Evolutionary conservation across 2,329 filamentous ascomycete species (phyloP).

Genomic region (Aureobasidium musti): DNA sequence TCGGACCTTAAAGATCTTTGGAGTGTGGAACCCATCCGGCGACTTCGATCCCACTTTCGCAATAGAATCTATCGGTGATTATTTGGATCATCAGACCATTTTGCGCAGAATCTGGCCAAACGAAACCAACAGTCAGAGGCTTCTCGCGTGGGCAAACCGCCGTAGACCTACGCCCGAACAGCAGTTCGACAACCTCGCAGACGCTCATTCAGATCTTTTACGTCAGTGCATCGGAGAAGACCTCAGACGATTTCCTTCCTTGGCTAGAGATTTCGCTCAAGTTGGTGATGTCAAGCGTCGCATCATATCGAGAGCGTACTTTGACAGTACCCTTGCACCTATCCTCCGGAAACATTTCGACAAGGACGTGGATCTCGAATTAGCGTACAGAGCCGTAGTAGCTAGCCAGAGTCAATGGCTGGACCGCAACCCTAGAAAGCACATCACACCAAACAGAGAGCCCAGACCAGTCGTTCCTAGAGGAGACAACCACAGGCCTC

Average conservation of each 20-base stretch:
- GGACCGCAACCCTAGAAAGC: not conserved
- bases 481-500: too few species aligned
- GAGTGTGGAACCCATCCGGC: not conserved
- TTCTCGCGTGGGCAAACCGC: not conserved
- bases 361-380: not conserved
- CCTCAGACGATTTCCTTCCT: not conserved
- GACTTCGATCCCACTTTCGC: not conserved
- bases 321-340: not conserved
- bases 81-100: not conserved
- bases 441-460: not conserved
- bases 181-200: not conserved
- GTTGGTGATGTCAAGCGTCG: not conserved
- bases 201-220: not conserved
- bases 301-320: not conserved
- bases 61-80: not conserved
- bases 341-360: not conserved
- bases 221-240: not conserved
- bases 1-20: not conserved
- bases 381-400: not conserved
- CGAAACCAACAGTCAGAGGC: too few species aligned
- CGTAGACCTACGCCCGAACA: not conserved
- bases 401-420: not conserved
- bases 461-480: too few species aligned
- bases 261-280: not conserved
- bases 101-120: not conserved